Base-by-base conservation (phyloP, 2,329 filamentous ascomycete genomes). In the Diaporthe helianthi region DNA sequence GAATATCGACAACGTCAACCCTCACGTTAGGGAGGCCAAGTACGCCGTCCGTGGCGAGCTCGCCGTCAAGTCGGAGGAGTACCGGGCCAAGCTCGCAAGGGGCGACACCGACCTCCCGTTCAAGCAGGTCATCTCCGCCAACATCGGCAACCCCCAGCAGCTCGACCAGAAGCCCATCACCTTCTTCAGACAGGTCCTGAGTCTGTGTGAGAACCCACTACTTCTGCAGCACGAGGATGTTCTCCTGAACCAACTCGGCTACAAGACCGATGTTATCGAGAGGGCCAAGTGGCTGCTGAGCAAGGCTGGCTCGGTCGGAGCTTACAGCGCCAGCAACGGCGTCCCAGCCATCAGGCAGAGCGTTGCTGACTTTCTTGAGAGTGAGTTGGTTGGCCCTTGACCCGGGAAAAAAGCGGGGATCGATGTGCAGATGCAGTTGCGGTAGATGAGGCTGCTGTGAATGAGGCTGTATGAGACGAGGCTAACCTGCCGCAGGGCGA, bases 161-260 rank as follows among this genome's bases (percentile, higher is more conserved):
- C 89, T 99, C 72, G 96, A 98, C 83, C 96, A 99, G 87, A 97
- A 98, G 86, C 96, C 96, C 77, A 95, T 99, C 77, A 99, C 96
- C 75, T 99, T 98, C 86, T 98, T 99, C 89, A 91, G 96, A 75
- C 95, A 99, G 83, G 96, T 99, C 33, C 87, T 96, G 76, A 97
- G 93, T 82, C 81, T 99, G 72, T 82, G 98, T 70, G 96, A 99
- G 85, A 94, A 98, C 84, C 96, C 96, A 0, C 80, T 85, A 69
- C 85, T 99, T 41, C 86, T 99, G 71, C 87, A 97, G 77, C 90
- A 97, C 75, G 89, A 93, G 79, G 88, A 95, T 73, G 90, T 92
- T n/a, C 83, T 98, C 72, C 82, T 90, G 77, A 87, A 90, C 68
- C 80, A 85, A 53, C 87, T 98, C 74, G 94, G 92, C 73, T 99